Conservation (phyloP, 176 grass and related monocot species). For the Aegilops longissima region DNA sequence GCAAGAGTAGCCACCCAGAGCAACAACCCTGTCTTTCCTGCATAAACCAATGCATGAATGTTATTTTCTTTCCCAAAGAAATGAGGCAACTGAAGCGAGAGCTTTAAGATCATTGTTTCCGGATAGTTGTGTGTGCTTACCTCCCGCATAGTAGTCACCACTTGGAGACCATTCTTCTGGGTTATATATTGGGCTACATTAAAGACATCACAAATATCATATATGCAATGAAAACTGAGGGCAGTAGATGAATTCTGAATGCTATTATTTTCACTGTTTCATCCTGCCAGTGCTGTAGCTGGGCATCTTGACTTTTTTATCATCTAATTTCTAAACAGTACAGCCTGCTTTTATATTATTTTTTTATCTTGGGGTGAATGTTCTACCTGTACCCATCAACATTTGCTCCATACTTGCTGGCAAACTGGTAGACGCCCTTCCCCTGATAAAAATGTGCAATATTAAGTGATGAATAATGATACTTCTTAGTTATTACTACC, state of each 20-base stretch:
- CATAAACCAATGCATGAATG: conserved; percentile 29
- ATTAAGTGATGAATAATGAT: background rate
- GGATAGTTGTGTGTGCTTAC: conserved; percentile 32
- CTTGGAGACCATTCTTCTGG: conserved; percentile 71
- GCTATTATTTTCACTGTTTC: background rate
- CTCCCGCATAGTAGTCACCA: conserved; percentile 82
- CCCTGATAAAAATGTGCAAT: conserved; percentile 44
- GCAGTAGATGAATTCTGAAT: background rate
- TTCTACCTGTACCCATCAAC: conserved; percentile 69
- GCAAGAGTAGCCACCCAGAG: conserved; percentile 81
- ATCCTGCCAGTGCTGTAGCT: background rate
- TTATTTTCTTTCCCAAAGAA: background rate
- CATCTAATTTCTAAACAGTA: background rate
- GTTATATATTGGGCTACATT: conserved; percentile 72
- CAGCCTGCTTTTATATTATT: background rate
- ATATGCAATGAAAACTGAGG: background rate
- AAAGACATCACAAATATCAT: background rate
- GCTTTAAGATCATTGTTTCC: background rate
- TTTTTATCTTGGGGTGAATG: background rate
- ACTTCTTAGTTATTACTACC: background rate
- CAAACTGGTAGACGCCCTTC: conserved; percentile 77
- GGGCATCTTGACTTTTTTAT: background rate
- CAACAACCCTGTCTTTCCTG: conserved; percentile 82
- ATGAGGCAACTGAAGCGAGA: conserved; percentile 3
- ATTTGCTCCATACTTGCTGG: conserved; percentile 83